Percentiles rank a stretch among this genome's conserved stretches.
Conservation (phyloP, 441 rosid genomes). For the Corymbia calophylla region DNA sequence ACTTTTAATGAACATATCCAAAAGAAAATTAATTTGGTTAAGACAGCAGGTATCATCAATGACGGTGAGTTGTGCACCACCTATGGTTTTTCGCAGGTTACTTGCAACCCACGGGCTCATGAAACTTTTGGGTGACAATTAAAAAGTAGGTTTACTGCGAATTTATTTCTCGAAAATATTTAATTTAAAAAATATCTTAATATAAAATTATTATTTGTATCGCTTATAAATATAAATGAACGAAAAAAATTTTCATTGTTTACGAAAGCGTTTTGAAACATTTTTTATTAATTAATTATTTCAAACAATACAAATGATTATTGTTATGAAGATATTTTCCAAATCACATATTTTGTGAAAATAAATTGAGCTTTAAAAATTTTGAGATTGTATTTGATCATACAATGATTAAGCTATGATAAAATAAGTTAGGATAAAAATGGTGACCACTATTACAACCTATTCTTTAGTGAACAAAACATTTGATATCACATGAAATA, state of each 20-base stretch:
- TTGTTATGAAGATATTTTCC: background rate
- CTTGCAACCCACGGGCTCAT: background rate
- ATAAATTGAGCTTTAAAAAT: background rate
- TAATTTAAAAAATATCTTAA: too few relatives aligned
- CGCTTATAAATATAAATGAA: too few relatives aligned
- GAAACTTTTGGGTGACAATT: background rate
- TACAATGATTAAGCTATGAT: background rate
- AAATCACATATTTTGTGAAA: background rate
- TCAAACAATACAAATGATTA: too few relatives aligned
- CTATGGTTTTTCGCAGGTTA: background rate
- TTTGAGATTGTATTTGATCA: too few relatives aligned
- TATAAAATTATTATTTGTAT: too few relatives aligned
- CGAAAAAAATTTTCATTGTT: rapidly evolving
- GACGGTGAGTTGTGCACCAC: background rate
- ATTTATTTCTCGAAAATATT: background rate
- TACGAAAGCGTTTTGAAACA: background rate
- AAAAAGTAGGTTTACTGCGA: too few relatives aligned
- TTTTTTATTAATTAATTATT: background rate
- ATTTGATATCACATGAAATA: background rate
- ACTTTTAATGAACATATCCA: rapidly evolving
- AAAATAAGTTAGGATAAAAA: background rate
- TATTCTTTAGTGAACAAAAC: background rate
- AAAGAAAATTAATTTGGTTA: background rate
- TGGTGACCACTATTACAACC: background rate
- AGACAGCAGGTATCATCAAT: background rate